phyloP scores from a whole-genome alignment of 1,284 basidiomycete genomes.

The Heterobasidion annosum region DNA sequence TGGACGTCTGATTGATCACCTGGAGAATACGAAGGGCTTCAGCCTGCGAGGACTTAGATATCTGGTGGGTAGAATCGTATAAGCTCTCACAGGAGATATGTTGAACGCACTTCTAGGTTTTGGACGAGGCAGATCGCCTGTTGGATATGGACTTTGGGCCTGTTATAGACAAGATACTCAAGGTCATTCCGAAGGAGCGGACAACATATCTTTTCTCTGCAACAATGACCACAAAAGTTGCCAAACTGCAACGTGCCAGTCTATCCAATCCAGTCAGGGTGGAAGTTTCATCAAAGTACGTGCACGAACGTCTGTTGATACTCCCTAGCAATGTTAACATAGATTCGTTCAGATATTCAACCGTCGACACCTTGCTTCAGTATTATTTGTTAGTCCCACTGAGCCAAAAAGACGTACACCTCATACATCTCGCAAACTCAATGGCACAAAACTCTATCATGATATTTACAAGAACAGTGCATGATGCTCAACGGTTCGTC shows the following conservation, averaged over 20 bases:
- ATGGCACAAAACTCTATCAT: constrained; percentile 92
- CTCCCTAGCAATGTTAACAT: constrained; percentile 3
- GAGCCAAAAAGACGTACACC: constrained; percentile 87
- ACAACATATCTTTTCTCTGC: constrained; percentile 97
- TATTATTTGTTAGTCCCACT: constrained; percentile 95
- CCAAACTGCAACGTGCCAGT: constrained; percentile 95
- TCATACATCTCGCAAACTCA: constrained; percentile 86
- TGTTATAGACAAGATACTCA: constrained; percentile 95
- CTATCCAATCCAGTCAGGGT: constrained; percentile 91
- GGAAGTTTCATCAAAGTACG: constrained; percentile 89
- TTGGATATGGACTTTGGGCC: constrained; percentile 98
- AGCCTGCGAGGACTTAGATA: constrained; percentile 84
- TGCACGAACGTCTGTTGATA: constrained; percentile 5
- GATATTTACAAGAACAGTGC: constrained; percentile 93
- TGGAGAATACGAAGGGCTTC: constrained; percentile 99
- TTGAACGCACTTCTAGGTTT: constrained; percentile 43
- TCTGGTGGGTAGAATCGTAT: constrained; percentile 49
- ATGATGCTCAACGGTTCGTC: constrained; percentile 78
- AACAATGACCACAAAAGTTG: constrained; percentile 99
- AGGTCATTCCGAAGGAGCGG: constrained; percentile 90
- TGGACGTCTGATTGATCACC: constrained; percentile 89
- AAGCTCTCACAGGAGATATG: background rate
- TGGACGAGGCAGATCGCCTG: constrained; percentile 96
- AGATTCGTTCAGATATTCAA: constrained; percentile 75
- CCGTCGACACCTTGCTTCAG: constrained; percentile 91